Conservation (phyloP, 2,329 filamentous ascomycete species). For the Phialophora chinensis region DNA sequence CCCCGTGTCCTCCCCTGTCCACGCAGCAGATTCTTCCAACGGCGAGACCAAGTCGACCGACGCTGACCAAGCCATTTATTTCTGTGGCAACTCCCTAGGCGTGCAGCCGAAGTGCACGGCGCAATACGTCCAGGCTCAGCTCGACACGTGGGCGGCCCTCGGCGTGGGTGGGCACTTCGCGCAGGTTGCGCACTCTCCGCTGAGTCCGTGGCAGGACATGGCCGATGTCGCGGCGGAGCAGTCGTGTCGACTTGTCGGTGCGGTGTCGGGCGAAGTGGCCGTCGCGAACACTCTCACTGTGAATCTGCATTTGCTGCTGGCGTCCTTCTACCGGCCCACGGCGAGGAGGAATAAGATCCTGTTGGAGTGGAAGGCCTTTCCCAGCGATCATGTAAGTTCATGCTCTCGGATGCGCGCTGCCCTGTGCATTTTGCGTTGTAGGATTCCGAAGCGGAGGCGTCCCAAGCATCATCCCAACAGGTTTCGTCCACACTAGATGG, state of each 20-base stretch:
- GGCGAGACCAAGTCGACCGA: background rate
- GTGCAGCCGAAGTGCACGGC: slow-evolving; percentile 75
- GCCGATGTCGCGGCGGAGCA: slow-evolving; percentile 73
- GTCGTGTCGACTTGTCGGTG: slow-evolving; percentile 76
- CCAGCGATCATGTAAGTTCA: slow-evolving; percentile 74
- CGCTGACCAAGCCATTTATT: slow-evolving; percentile 63
- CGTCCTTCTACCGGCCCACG: slow-evolving; percentile 78
- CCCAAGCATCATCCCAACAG: no score
- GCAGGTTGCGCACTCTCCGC: slow-evolving; percentile 67
- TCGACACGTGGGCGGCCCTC: slow-evolving; percentile 82
- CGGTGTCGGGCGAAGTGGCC: slow-evolving; percentile 73
- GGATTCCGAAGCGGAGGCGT: background rate
- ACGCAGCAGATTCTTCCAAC: background rate
- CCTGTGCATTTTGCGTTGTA: background rate
- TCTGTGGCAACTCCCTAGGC: slow-evolving; percentile 89
- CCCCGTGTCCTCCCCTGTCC: background rate
- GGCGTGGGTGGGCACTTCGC: slow-evolving; percentile 85
- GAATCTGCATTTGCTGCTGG: slow-evolving; percentile 81
- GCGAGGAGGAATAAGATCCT: slow-evolving; percentile 74
- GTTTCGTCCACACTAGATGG: background rate
- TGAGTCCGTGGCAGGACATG: slow-evolving; percentile 77
- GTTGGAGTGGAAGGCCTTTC: slow-evolving; percentile 86
- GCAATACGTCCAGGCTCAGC: slow-evolving; percentile 72
- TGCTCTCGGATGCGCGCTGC: slow-evolving; percentile 24
- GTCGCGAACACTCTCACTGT: slow-evolving; percentile 85